Conservation (phyloP, 768 basidiomycete genomes). For the Terana coerulea region DNA sequence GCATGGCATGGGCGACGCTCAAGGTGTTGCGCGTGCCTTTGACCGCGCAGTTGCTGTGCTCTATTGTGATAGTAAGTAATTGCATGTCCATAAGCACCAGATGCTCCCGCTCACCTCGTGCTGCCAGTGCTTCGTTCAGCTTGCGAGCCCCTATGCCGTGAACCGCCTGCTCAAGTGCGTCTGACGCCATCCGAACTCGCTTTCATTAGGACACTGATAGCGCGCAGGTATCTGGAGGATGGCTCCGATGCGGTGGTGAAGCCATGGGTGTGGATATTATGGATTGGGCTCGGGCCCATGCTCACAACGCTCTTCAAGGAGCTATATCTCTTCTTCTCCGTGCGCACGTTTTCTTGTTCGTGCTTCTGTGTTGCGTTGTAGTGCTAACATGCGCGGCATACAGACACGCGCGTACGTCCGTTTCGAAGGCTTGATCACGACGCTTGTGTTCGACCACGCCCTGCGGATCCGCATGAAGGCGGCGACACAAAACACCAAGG, state of each 20-base stretch:
- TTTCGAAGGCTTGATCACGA: constrained; percentile 26
- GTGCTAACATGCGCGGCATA: neutral
- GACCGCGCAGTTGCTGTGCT: neutral
- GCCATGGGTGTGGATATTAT: constrained; percentile 67
- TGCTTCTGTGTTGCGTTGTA: neutral
- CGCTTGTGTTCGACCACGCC: constrained; percentile 11
- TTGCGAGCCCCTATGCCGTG: constrained; percentile 24
- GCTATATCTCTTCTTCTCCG: constrained; percentile 43
- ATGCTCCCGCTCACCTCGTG: neutral
- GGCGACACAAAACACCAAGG: neutral
- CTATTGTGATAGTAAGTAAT: neutral
- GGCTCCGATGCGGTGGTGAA: constrained; percentile 46
- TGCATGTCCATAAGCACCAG: constrained; percentile 13
- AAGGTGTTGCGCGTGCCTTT: constrained; percentile 16
- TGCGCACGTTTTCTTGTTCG: constrained; percentile 13
- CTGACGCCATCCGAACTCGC: neutral
- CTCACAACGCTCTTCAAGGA: constrained; percentile 41
- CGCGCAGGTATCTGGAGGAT: constrained; percentile 54
- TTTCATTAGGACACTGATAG: constrained; percentile 8
- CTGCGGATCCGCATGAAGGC: constrained; percentile 29
- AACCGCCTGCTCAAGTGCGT: constrained; percentile 27
- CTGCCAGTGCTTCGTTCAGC: constrained; percentile 11
- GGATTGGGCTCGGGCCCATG: constrained; percentile 42
- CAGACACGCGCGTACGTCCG: neutral
- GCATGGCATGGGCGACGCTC: constrained; percentile 2